phyloP scores from a whole-genome alignment of 345 rosid species.

The Citrus hindsii region DNA sequence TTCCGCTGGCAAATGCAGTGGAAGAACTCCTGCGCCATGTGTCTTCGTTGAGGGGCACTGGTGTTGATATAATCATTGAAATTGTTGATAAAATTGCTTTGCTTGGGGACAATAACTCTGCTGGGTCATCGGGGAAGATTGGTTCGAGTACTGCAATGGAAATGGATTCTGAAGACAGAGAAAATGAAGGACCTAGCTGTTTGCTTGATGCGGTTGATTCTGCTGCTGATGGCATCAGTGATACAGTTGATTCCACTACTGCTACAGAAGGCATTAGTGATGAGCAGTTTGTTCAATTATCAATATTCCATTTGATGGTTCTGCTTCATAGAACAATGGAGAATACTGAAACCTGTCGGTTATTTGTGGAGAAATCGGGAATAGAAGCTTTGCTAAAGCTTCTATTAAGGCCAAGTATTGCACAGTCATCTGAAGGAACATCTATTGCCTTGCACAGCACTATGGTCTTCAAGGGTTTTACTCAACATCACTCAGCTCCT shows the following conservation, averaged over 20 bases:
- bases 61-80: constrained; percentile 90
- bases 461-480: constrained; percentile 95
- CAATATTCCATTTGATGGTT: constrained; percentile 92
- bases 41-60: constrained; percentile 69
- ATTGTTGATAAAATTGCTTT: constrained; percentile 76
- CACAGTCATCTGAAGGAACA: constrained; percentile 94
- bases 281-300: constrained; percentile 81
- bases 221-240: constrained; percentile 46
- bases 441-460: constrained; percentile 94
- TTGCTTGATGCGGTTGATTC: constrained; percentile 45
- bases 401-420: constrained; percentile 77
- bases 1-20: constrained; percentile 91
- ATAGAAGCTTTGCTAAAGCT: constrained; percentile 87
- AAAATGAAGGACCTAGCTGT: constrained; percentile 41
- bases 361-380: constrained; percentile 95
- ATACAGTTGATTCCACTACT: constrained; percentile 58
- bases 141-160: constrained; percentile 74
- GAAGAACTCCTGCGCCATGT: constrained; percentile 98
- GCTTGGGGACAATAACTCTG: constrained; percentile 42
- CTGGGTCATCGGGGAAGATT: constrained; percentile 49
- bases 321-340: constrained; percentile 94
- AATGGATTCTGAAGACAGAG: constrained; percentile 74
- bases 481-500: constrained; percentile 88
- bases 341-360: constrained; percentile 84
- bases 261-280: constrained; percentile 52